Evolutionary conservation across 2,329 filamentous ascomycete genomes (phyloP), one percentile per base, ranked within the genome.

Genomic region (Fusarium compactum): DNA sequence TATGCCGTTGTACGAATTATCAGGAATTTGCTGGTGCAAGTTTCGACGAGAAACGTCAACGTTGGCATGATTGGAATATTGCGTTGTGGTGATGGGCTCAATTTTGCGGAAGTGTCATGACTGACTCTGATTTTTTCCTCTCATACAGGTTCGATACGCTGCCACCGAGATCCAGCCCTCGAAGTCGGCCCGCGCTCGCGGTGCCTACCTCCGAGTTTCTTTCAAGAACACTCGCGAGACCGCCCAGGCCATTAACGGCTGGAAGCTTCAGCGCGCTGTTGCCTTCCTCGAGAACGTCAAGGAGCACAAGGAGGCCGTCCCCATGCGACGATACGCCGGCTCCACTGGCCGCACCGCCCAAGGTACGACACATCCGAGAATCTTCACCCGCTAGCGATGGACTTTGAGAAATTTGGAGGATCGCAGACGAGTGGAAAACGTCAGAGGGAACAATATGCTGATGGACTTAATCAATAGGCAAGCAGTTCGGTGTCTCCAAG

Each of bases 211-310:
- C 80, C 94, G 96, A 84, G 95, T 98, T 80, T 97, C 93, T 79
- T 99, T 98, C 93, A 99, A 99, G 92, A 99, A 99, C 92, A 99
- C 96, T 84, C 94, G 96, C 82, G 97, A 99, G 90, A 98, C 95
- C 77, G 96, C 97, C 76, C 96, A 98, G 89, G 95, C 95, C 81
- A 97, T 99, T 91, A 98, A 96, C 87, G 95, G 95, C 86, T 97
- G 94, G 94, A 98, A 98, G 89, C 84, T 98, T 82, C 89, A 94
- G 86, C 95, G 96, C 82, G 96, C 96, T 80, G 87, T 98, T 78
- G 91, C 91, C 83, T 99, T 97, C 91, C 93, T 99, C 82, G 93
- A 97, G 89, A 98, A 99, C 85, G 96, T 99, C 80, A 90, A 93
- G 86, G 92, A 92, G 86, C 94, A 99, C 89, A 93, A 92, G 86